These are phyloP conservation scores for Pestalotiopsis sp. DNA, from an alignment of 2,329 filamentous ascomycete genomes.

Conservation along the genomic window DNA sequence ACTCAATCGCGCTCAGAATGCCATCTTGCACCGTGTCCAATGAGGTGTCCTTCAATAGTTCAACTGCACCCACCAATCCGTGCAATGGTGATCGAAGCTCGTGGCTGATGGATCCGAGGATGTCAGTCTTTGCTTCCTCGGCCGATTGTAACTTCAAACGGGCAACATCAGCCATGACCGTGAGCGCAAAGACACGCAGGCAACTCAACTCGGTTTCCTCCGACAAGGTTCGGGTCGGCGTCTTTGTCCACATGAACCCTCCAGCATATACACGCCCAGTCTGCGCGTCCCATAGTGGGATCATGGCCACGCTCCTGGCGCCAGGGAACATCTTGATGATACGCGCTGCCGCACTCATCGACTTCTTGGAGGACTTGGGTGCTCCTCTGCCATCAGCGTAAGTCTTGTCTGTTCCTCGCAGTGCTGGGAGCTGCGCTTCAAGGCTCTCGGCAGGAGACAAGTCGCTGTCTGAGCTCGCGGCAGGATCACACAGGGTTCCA, in stretches of 20 bases:
- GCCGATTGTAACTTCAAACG: slow-evolving; percentile 40
- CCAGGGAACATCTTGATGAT: slow-evolving; percentile 37
- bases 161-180: slow-evolving; percentile 59
- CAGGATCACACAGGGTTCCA: neutral
- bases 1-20: neutral
- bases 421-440: neutral
- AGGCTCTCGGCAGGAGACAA: neutral
- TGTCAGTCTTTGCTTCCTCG: slow-evolving; percentile 55
- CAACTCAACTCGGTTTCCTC: slow-evolving; percentile 50
- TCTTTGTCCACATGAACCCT: slow-evolving; percentile 50
- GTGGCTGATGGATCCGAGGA: slow-evolving; percentile 62
- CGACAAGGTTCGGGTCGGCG: slow-evolving; percentile 43
- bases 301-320: slow-evolving; percentile 47
- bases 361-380: neutral
- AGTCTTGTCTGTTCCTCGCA: neutral
- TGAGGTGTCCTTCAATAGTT: slow-evolving; percentile 1
- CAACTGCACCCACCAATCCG: slow-evolving; percentile 41
- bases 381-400: neutral
- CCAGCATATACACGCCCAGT: slow-evolving; percentile 51
- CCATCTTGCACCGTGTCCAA: neutral
- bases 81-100: slow-evolving; percentile 63
- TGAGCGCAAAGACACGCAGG: slow-evolving; percentile 51
- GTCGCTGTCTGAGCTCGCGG: neutral
- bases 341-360: neutral
- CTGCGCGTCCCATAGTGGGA: slow-evolving; percentile 50